phyloP scores from a whole-genome alignment of 352 stramenopile species.

The Aphanomyces euteiches region DNA sequence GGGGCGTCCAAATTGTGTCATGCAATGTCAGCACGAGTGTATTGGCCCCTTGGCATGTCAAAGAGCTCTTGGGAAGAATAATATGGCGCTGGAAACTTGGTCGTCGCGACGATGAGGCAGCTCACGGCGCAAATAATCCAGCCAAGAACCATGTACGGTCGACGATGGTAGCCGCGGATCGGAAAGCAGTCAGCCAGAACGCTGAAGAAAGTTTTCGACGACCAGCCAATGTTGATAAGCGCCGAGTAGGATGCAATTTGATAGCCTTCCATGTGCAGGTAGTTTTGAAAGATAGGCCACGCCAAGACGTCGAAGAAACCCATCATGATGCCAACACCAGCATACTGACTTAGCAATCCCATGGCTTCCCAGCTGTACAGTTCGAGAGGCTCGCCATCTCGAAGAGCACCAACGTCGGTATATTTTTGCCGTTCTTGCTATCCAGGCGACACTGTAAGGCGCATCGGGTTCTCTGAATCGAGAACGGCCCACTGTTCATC shows the following conservation, averaged over 20 bases:
- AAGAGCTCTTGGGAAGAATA: slow-evolving; percentile 45
- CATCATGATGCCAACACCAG: slow-evolving; percentile 47
- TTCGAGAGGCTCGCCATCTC: slow-evolving; percentile 46
- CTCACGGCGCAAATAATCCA: slow-evolving; percentile 1
- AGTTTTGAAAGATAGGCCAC: slow-evolving; percentile 9
- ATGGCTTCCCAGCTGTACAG: slow-evolving; percentile 39
- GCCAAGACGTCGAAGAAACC: slow-evolving; percentile 47
- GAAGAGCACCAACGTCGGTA: slow-evolving; percentile 34
- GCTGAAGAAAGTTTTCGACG: slow-evolving; percentile 54
- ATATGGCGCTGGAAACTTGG: slow-evolving; percentile 42
- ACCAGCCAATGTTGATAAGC: slow-evolving; percentile 38
- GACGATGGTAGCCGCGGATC: slow-evolving; percentile 47
- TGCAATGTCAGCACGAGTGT: slow-evolving; percentile 35
- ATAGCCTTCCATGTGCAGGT: slow-evolving; percentile 11
- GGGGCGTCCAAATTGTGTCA: slow-evolving; percentile 40
- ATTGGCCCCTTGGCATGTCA: slow-evolving; percentile 30
- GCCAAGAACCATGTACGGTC: slow-evolving; percentile 50
- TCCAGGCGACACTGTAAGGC: no score
- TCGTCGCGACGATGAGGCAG: slow-evolving; percentile 44
- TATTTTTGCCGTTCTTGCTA: neutral
- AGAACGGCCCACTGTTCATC: no score
- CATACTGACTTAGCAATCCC: slow-evolving; percentile 49
- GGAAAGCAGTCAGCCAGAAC: slow-evolving; percentile 58
- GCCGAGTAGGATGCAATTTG: neutral
- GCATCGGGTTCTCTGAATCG: no score